phyloP scores from a whole-genome alignment of 2,329 filamentous ascomycete genomes.

The Stagonosporopsis rhizophila region DNA sequence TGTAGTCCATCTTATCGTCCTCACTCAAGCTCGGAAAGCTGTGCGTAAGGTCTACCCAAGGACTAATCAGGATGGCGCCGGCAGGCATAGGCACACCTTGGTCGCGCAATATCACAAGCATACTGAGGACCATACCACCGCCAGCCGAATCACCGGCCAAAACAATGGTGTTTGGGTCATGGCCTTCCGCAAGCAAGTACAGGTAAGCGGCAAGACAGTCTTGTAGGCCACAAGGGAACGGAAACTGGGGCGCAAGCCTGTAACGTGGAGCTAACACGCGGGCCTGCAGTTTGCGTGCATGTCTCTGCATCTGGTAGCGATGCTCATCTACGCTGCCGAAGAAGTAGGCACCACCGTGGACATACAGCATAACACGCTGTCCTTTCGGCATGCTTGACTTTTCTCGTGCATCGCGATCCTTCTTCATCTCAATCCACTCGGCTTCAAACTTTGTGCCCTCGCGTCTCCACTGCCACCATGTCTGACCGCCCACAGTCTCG shows the following conservation, averaged over 20 bases:
- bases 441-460: conserved; percentile 70
- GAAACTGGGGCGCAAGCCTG: conserved; percentile 88
- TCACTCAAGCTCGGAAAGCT: conserved; percentile 89
- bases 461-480: conserved; percentile 75
- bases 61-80: conserved; percentile 87
- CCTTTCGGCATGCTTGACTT: conserved; percentile 62
- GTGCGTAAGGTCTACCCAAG: conserved; percentile 95
- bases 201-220: conserved; percentile 91
- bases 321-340: conserved; percentile 97
- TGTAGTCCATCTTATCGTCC: conserved; percentile 81
- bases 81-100: conserved; percentile 84
- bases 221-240: conserved; percentile 90
- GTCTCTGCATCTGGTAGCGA: conserved; percentile 96
- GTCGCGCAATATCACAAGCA: conserved; percentile 83
- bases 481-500: conserved; percentile 80
- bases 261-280: conserved; percentile 86
- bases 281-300: conserved; percentile 92
- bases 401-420: conserved; percentile 77
- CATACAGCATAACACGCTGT: conserved; percentile 86
- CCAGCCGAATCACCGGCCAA: conserved; percentile 93
- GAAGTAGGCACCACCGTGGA: conserved; percentile 94
- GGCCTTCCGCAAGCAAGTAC: conserved; percentile 72
- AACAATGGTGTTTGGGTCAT: conserved; percentile 82
- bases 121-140: conserved; percentile 82
- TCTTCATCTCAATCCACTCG: conserved; percentile 96